phyloP scores from a whole-genome alignment of 208 protist species.

The Crithidia mellificae region DNA sequence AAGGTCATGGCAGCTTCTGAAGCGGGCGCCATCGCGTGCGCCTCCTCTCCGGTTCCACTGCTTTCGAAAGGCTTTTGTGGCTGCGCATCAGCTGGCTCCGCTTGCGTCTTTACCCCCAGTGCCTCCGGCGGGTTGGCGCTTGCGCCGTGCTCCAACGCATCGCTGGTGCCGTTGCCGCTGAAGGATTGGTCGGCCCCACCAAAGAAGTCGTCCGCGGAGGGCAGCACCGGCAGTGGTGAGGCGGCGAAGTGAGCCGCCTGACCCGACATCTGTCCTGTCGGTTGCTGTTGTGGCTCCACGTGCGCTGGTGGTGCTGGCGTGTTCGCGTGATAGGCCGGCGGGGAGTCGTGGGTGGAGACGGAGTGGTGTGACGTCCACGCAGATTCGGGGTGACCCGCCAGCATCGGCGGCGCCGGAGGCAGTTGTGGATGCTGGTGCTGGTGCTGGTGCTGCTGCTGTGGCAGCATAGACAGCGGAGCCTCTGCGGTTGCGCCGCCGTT shows the following conservation, averaged over 20 bases:
- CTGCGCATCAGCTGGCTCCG: too few species aligned
- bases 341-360: background rate
- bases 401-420: background rate
- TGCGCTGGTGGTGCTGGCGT: background rate
- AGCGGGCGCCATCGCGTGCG: too few species aligned
- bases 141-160: background rate
- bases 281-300: background rate
- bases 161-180: too few species aligned
- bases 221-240: background rate
- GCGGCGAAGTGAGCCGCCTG: too few species aligned
- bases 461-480: background rate
- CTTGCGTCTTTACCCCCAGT: too few species aligned
- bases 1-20: background rate
- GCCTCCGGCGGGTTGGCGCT: too few species aligned
- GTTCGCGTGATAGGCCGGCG: background rate
- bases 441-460: background rate
- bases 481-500: background rate
- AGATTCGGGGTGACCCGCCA: background rate
- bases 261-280: background rate
- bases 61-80: too few species aligned
- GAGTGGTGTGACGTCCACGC: background rate
- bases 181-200: background rate
- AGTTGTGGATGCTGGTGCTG: background rate
- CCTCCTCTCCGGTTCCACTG: too few species aligned
- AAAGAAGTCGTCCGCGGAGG: constrained; percentile 9